Evolutionary conservation across 352 stramenopile species (phyloP).

Genomic region (Globisporangium yorkense): DNA sequence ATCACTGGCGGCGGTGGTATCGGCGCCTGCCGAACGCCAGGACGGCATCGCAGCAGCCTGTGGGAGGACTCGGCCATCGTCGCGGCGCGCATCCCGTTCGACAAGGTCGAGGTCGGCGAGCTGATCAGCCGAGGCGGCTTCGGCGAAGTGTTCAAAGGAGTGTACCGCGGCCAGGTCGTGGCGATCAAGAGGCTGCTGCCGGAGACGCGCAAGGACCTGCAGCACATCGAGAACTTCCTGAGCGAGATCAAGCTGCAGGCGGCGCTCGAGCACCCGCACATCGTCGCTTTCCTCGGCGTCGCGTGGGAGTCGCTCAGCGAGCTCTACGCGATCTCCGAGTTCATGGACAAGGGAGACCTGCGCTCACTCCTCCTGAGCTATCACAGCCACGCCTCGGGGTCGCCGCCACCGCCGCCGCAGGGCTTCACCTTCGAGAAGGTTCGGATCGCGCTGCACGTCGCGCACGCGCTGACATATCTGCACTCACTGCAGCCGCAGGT

Average conservation of each 20-base stretch:
- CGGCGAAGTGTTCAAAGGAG: constrained; percentile 31
- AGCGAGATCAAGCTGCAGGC: constrained; percentile 35
- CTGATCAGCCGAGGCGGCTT: constrained; percentile 27
- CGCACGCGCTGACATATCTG: constrained; percentile 38
- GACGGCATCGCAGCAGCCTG: constrained; percentile 10
- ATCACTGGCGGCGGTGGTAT: neutral
- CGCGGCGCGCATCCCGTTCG: constrained; percentile 28
- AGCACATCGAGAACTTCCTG: constrained; percentile 32
- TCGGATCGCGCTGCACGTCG: constrained; percentile 34
- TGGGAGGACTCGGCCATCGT: constrained; percentile 35
- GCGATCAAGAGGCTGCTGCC: constrained; percentile 35
- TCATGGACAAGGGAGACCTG: constrained; percentile 50
- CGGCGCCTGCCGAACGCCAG: neutral
- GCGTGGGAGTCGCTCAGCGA: constrained; percentile 48
- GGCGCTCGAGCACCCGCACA: constrained; percentile 41
- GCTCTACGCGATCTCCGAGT: constrained; percentile 44
- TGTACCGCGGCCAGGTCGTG: constrained; percentile 26
- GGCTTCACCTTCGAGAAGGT: constrained; percentile 29
- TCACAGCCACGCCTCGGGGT: neutral
- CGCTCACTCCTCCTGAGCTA: constrained; percentile 28
- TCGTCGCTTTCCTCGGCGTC: constrained; percentile 48
- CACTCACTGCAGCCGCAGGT: constrained; percentile 34
- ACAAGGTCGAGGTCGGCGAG: constrained; percentile 27
- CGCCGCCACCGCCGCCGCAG: neutral
- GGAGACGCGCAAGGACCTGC: constrained; percentile 34